These are phyloP conservation scores for Plantago ovata DNA, from an alignment of 257 asterid species.

Conservation along the genomic window DNA sequence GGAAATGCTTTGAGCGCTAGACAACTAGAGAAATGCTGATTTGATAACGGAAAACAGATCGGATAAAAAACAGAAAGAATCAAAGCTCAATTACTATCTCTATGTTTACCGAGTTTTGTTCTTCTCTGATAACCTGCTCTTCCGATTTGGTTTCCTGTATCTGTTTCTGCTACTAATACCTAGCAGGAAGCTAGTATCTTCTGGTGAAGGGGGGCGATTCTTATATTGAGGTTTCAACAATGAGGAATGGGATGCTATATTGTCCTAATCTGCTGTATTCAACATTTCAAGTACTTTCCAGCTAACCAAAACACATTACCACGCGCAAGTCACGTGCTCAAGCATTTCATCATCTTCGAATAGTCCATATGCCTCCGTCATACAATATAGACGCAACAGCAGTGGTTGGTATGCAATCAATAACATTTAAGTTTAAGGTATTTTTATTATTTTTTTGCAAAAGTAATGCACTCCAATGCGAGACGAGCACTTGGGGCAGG, in stretches of 20 bases:
- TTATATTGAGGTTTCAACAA: slow-evolving; percentile 11
- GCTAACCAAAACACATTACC: slow-evolving; percentile 2
- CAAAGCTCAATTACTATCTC: slow-evolving; percentile 1
- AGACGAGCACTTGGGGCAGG: neutral
- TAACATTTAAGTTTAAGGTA: neutral
- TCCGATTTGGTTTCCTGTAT: slow-evolving; percentile 4
- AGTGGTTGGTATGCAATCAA: neutral
- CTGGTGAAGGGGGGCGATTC: neutral
- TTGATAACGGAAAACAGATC: neutral
- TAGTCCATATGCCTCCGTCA: neutral
- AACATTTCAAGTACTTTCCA: slow-evolving; percentile 8
- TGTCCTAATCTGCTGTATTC: slow-evolving; percentile 5
- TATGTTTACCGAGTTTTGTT: slow-evolving; percentile 3
- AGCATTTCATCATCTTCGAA: neutral
- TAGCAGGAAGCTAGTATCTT: slow-evolving; percentile 13
- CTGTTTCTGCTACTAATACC: slow-evolving; percentile 13
- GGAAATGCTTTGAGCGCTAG: slow-evolving; percentile 1
- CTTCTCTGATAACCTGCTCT: neutral
- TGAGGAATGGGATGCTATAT: slow-evolving; percentile 9
- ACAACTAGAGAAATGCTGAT: slow-evolving; percentile 5
- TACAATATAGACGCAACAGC: neutral
- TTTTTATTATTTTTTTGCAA: neutral
- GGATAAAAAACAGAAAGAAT: slow-evolving; percentile 9
- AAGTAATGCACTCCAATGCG: neutral
- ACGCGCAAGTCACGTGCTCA: neutral